Conservation (phyloP, 306 rosid species). For the Cucumis melo region DNA sequence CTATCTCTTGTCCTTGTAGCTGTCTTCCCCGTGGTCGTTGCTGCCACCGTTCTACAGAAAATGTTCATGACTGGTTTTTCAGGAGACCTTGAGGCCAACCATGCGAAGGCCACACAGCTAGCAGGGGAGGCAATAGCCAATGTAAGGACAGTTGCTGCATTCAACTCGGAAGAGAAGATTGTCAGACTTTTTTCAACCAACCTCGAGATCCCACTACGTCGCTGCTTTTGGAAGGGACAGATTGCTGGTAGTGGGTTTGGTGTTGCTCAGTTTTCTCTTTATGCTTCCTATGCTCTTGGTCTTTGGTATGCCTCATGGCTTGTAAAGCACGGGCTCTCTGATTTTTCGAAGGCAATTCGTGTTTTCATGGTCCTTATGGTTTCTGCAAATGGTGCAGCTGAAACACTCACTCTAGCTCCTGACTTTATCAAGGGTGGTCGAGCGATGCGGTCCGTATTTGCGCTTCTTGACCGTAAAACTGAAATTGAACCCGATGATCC, state of each 20-base stretch:
- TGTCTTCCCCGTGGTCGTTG: constrained; percentile 96
- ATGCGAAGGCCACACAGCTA: constrained; percentile 87
- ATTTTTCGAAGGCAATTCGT: constrained; percentile 78
- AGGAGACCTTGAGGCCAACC: constrained; percentile 89
- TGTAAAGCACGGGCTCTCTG: constrained; percentile 82
- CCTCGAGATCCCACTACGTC: constrained; percentile 65
- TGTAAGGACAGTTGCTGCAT: constrained; percentile 86
- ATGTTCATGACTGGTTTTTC: constrained; percentile 98
- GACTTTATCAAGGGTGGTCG: constrained; percentile 95
- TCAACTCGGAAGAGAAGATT: constrained; percentile 71
- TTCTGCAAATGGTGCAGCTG: constrained; percentile 96
- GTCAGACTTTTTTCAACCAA: constrained; percentile 59
- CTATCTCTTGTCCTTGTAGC: constrained; percentile 88
- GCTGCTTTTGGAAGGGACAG: constrained; percentile 92
- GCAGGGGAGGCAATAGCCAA: constrained; percentile 98
- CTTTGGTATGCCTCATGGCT: constrained; percentile 99
- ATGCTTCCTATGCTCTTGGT: constrained; percentile 86
- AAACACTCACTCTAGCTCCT: constrained; percentile 92
- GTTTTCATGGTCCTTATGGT: constrained; percentile 93
- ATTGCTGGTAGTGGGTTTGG: constrained; percentile 88
- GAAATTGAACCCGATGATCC: constrained; percentile 94
- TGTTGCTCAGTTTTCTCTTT: constrained; percentile 77
- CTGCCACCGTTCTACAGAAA: constrained; percentile 97
- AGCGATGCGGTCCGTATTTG: constrained; percentile 92
- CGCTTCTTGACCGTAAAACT: constrained; percentile 87